Base-by-base conservation (phyloP, 2,329 filamentous ascomycete species). In the Teratosphaeria gauchensis region DNA sequence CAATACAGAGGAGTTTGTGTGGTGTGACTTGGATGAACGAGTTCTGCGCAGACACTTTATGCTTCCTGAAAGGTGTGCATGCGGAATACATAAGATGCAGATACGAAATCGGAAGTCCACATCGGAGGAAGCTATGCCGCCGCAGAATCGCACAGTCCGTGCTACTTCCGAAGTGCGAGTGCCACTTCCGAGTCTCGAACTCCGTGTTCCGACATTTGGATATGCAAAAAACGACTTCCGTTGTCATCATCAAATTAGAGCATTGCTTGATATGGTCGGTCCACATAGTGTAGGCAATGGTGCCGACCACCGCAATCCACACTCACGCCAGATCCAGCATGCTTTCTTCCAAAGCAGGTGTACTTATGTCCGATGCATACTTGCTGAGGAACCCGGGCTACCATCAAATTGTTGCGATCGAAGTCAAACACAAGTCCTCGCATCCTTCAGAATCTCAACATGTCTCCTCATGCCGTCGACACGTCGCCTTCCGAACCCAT, bases 381-480 rank as follows among this genome's bases (percentile, higher is more conserved):
- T n/a, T 48, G 19, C 42, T 48, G 42, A 48, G 42, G 9, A 42
- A 55, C 31, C 4, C 19, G 33, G 16, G 19, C 21, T 55, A 51
- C 55, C 28, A 51, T 46, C 28, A 14, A 14, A 28, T 59, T 52
- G 42, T 51, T 33, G 9, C 19, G 3, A 48, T 21, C 9, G n/a
- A n/a, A 19, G 3, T 12, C 16, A 28, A 33, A 46, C 64, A 48
- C 16, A 8, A 6, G n/a, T 48, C 42, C 19, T 24, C 9, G 16
- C n/a, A 48, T 9, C 3, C n/a, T 21, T 48, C 42, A 19, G 42
- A 8, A 48, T 48, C 42, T 21, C 9, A 19, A 30, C 56, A 69
- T 68, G 65, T 68, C 65, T 58, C 67, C 67, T 12, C 61, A 63
- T 51, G 66, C 61, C 52, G 58, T 68, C 57, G 59, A 63, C 53